Evolutionary conservation across 2,329 filamentous ascomycete species (phyloP).

Genomic region (Botrytis sinoallii): DNA sequence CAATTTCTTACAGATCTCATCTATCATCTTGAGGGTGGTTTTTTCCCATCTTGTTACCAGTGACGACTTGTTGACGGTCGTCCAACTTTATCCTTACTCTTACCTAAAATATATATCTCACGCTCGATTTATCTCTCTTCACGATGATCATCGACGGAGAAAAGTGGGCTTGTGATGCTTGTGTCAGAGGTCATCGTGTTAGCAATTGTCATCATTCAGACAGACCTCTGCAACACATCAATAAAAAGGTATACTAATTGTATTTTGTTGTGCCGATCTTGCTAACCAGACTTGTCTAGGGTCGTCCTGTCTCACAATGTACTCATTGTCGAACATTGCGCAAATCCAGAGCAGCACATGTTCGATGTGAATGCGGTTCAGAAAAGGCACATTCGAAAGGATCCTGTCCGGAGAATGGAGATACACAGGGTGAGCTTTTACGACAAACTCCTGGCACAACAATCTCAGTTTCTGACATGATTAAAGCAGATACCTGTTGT

Average conservation of each 20-base stretch:
- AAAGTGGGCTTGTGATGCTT: conserved; percentile 91
- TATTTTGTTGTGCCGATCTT: neutral
- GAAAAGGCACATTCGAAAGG: conserved; percentile 69
- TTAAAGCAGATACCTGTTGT: conserved; percentile 59
- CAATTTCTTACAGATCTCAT: conserved; percentile 26
- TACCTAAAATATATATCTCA: conserved; percentile 17
- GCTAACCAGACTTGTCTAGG: conserved; percentile 41
- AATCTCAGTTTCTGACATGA: conserved; percentile 37
- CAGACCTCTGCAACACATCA: conserved; percentile 88
- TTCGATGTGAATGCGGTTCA: conserved; percentile 95
- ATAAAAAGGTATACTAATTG: conserved; percentile 63
- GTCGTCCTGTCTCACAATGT: conserved; percentile 95
- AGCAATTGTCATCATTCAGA: conserved; percentile 97
- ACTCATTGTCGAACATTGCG: conserved; percentile 93
- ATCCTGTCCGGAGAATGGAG: conserved; percentile 53
- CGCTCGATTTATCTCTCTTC: conserved; percentile 27
- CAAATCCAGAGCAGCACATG: conserved; percentile 91
- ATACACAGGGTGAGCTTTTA: conserved; percentile 40
- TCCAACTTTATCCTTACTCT: conserved; percentile 19
- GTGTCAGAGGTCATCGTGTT: conserved; percentile 95
- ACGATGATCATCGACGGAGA: conserved; percentile 86
- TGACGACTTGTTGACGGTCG: conserved; percentile 29
- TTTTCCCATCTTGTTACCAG: conserved; percentile 20
- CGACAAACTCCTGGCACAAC: conserved; percentile 28
- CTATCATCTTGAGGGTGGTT: conserved; percentile 32